A percentile compares a stretch with the other conserved stretches of the same genome.
These are phyloP conservation scores for Trametes sanguinea DNA, from an alignment of 768 basidiomycete genomes.

Conservation along the genomic window DNA sequence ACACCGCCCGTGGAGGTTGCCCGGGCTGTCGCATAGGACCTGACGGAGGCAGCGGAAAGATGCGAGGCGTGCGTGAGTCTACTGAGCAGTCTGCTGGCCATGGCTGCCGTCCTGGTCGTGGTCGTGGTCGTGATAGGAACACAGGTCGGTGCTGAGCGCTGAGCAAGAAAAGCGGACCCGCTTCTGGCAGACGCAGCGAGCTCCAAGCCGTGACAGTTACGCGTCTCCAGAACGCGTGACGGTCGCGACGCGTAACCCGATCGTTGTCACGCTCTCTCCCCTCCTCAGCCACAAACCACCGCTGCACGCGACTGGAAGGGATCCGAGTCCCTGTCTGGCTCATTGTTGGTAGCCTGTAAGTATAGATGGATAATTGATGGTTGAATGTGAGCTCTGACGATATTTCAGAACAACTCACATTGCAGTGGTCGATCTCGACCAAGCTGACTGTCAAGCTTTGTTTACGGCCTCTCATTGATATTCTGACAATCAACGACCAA, in stretches of 20 bases:
- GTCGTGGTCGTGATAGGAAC: background rate
- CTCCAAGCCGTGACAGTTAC: background rate
- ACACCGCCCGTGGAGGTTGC: constrained; percentile 11
- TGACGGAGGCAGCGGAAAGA: constrained; percentile 1
- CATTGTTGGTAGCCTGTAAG: too few species aligned
- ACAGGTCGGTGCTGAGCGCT: background rate
- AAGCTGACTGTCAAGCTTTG: too few species aligned
- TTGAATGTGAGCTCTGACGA: too few species aligned
- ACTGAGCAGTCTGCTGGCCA: constrained; percentile 16
- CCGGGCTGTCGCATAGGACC: constrained; percentile 4
- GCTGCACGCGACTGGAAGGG: background rate
- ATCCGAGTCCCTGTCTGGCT: too few species aligned
- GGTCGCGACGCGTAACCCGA: constrained; percentile 4
- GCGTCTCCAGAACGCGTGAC: constrained; percentile 11
- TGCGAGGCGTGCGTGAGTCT: background rate
- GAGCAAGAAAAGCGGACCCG: background rate
- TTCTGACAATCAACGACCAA: too few species aligned
- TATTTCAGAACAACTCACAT: too few species aligned
- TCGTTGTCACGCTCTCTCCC: constrained; percentile 1
- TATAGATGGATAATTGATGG: too few species aligned
- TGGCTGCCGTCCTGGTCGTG: background rate
- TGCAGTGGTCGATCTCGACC: too few species aligned
- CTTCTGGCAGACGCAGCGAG: too few species aligned
- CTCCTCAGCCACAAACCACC: background rate
- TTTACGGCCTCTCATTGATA: too few species aligned